Evolutionary conservation across 2,329 filamentous ascomycete species (phyloP), one percentile per base, ranked within the genome.

Genomic region (Botryotinia convoluta): DNA sequence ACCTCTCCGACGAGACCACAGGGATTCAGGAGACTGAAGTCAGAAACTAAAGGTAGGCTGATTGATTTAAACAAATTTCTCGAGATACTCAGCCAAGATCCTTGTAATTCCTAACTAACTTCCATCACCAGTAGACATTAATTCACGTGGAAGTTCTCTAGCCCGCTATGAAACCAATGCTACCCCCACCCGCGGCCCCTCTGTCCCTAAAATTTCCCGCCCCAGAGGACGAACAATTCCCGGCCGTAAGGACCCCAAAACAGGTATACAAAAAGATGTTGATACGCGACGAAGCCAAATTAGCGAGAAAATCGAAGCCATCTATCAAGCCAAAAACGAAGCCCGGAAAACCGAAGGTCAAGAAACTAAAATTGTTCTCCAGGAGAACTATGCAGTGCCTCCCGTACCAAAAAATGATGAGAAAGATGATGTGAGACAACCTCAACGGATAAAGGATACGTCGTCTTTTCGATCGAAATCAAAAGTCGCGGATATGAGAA

Each of bases 401-500:
- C n/a, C 48, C 4, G 44, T 57, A 6, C 37, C 48, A 10, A 69
- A 57, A 32, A 26, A 57, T 10, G 37, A 48, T 48, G 61, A n/a
- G 18, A 60, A 39, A 54, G 48, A 57, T 54, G 64, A 68, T 32
- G n/a, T 59, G 5, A 45, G 54, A 39, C 29, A 37, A 37, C 54
- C 71, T 1, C 71, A 69, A n/a, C 54, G 51, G 2, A 45, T 72
- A 8, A 69, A 69, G 18, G 71, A 69, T 32, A 61, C 51, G 10
- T 60, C 63, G 8, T 72, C 42, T 10, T 72, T 72, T 42, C 51
- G 63, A 16, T 72, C 71, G 9, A 72, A 59, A 26, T 72, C 71
- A 1, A 79, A 75, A 62, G 77, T 79, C 22, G 72, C 75, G n/a
- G 77, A 75, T 60, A 78, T 78, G 74, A 78, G 72, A 44, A 76